Percentiles rank a stretch among this genome's conserved stretches.
These are phyloP conservation scores for Cyphellophora europaea DNA, from an alignment of 2,329 filamentous ascomycete genomes.

Conservation along the genomic window DNA sequence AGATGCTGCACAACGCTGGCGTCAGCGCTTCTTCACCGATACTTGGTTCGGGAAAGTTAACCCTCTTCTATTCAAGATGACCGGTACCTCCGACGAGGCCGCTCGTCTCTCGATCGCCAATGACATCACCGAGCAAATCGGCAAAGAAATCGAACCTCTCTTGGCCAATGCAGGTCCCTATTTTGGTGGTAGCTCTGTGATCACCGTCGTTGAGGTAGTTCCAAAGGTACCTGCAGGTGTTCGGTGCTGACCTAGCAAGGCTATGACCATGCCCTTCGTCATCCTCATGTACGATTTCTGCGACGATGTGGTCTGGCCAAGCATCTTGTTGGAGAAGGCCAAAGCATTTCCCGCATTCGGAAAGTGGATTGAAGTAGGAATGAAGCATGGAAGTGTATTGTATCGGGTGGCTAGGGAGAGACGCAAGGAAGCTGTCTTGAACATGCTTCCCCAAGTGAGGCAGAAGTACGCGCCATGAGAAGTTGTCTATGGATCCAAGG, in stretches of 20 bases:
- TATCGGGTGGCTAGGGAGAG: neutral
- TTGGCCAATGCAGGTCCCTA: conserved; percentile 46
- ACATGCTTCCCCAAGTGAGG: neutral
- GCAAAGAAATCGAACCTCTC: conserved; percentile 66
- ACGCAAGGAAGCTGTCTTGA: neutral
- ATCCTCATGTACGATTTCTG: conserved; percentile 48
- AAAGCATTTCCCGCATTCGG: conserved; percentile 48
- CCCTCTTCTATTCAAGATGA: conserved; percentile 34
- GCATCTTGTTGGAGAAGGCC: conserved; percentile 39
- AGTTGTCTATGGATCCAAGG: no score
- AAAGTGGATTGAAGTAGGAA: conserved; percentile 55
- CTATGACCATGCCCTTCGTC: conserved; percentile 57
- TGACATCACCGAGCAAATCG: conserved; percentile 46
- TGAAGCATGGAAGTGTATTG: conserved; percentile 55
- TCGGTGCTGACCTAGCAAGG: conserved; percentile 29
- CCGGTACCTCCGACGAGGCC: conserved; percentile 38
- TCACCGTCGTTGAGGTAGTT: conserved; percentile 66
- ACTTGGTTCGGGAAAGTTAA: conserved; percentile 57
- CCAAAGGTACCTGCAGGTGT: conserved; percentile 2
- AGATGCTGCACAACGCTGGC: conserved; percentile 53
- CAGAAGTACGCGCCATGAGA: neutral
- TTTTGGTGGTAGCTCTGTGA: conserved; percentile 52
- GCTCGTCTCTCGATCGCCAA: conserved; percentile 42
- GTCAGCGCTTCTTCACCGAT: conserved; percentile 63
- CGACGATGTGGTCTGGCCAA: conserved; percentile 39